Evolutionary conservation across 768 basidiomycete genomes (phyloP).

Genomic region (Mycena leptocephala): DNA sequence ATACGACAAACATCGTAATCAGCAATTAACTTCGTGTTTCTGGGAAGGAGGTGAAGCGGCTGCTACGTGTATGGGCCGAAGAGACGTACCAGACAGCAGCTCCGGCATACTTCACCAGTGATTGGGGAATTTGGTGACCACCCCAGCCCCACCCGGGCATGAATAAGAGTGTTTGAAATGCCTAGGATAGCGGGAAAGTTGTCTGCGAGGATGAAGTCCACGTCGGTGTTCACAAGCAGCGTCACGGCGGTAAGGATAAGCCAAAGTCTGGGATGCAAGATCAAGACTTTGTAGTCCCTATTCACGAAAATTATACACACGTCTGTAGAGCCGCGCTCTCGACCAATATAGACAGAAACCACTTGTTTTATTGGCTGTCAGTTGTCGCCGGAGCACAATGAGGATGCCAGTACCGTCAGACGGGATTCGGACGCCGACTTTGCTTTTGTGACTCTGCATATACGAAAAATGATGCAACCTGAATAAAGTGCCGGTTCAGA

Average conservation of each 20-base stretch:
- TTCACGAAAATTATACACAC: not conserved
- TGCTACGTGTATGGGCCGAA: too few relatives aligned
- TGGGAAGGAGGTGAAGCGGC: too few relatives aligned
- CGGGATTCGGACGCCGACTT: not conserved
- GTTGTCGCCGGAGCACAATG: too few relatives aligned
- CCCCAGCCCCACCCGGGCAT: constrained; percentile 11
- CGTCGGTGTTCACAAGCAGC: not conserved
- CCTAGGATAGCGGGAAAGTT: not conserved
- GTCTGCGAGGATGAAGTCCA: not conserved
- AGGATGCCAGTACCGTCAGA: not conserved
- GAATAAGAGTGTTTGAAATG: constrained; percentile 5
- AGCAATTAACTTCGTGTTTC: too few relatives aligned
- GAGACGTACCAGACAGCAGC: not conserved
- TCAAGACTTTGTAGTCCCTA: too few relatives aligned
- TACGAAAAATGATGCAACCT: not conserved
- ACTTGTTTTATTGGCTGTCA: too few relatives aligned
- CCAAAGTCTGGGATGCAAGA: not conserved
- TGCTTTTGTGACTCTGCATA: not conserved
- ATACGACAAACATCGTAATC: too few relatives aligned
- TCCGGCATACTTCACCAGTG: too few relatives aligned
- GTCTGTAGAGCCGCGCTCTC: constrained; percentile 22
- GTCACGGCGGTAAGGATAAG: not conserved
- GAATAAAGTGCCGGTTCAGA: not conserved
- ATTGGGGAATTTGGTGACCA: not conserved
- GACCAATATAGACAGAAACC: constrained; percentile 8